phyloP scores from a whole-genome alignment of 2,329 filamentous ascomycete species.

The Pezicula carpinea region DNA sequence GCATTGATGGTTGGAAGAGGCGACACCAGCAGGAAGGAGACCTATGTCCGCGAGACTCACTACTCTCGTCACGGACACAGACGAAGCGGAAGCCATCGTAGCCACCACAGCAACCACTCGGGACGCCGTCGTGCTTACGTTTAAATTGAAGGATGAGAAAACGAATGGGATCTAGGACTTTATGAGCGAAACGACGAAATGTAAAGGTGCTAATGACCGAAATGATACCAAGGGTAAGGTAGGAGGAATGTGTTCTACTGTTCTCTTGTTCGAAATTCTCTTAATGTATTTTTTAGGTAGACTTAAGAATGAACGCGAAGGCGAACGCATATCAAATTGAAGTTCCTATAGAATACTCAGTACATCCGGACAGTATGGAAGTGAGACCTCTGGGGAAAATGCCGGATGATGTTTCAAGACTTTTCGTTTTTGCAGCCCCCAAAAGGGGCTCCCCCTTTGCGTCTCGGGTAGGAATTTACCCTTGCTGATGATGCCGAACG shows the following conservation, averaged over 20 bases:
- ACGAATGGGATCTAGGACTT: neutral
- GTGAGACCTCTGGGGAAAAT: too few relatives aligned
- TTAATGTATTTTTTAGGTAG: too few relatives aligned
- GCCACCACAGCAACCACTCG: slow-evolving; percentile 23
- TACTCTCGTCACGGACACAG: slow-evolving; percentile 23
- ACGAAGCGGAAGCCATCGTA: slow-evolving; percentile 25
- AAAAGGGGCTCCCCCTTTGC: too few relatives aligned
- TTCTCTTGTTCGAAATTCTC: neutral
- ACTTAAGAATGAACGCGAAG: too few relatives aligned
- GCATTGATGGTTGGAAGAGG: slow-evolving; percentile 41
- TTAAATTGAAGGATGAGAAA: slow-evolving; percentile 6
- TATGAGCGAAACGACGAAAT: neutral
- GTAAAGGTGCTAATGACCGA: too few relatives aligned
- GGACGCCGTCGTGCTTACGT: slow-evolving; percentile 26
- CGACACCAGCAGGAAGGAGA: slow-evolving; percentile 12
- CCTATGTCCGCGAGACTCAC: slow-evolving; percentile 25
- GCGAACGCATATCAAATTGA: too few relatives aligned
- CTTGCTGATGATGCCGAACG: too few relatives aligned
- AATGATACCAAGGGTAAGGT: neutral
- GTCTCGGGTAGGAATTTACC: too few relatives aligned
- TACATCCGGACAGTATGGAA: too few relatives aligned
- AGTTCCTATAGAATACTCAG: too few relatives aligned
- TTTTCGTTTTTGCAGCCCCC: too few relatives aligned
- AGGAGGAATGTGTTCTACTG: neutral
- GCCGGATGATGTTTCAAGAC: too few relatives aligned